Evolutionary conservation across 495 filamentous ascomycete species (phyloP).

Genomic region (Penicillium roqueforti): DNA sequence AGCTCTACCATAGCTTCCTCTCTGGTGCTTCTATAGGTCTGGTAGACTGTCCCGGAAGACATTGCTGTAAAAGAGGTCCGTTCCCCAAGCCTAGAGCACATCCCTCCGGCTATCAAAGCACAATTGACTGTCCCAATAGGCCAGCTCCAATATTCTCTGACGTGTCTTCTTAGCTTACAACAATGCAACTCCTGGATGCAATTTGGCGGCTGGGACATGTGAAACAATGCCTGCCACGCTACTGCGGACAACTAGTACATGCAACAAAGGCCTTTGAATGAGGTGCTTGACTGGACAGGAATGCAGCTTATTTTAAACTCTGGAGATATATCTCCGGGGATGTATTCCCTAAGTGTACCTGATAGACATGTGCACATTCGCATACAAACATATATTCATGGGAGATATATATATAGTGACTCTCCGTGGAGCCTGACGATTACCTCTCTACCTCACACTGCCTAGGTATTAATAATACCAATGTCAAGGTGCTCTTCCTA

Average conservation of each 20-base stretch:
- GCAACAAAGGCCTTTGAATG: conserved; percentile 8
- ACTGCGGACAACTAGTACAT: not conserved
- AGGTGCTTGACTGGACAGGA: not conserved
- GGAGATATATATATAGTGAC: not conserved
- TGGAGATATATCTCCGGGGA: not conserved
- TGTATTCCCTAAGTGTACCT: not conserved
- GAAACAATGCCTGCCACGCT: conserved; percentile 16
- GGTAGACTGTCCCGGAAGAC: not conserved
- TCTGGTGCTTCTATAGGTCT: not conserved
- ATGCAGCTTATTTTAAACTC: not conserved
- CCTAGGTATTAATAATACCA: not conserved
- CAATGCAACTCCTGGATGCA: not conserved
- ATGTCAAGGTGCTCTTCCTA: not conserved
- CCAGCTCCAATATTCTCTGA: not conserved
- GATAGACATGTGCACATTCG: not conserved
- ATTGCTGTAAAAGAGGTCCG: not conserved
- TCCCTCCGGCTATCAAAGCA: not conserved
- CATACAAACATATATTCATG: not conserved
- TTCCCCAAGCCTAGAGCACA: not conserved
- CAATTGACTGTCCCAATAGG: not conserved
- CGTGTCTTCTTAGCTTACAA: not conserved
- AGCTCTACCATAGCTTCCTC: not conserved
- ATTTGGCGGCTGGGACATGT: conserved; percentile 15
- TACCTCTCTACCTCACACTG: not conserved
- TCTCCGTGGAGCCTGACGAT: not conserved